Evolutionary conservation across 2,329 filamentous ascomycete genomes (phyloP).

Genomic region (Coniochaeta prunicola): DNA sequence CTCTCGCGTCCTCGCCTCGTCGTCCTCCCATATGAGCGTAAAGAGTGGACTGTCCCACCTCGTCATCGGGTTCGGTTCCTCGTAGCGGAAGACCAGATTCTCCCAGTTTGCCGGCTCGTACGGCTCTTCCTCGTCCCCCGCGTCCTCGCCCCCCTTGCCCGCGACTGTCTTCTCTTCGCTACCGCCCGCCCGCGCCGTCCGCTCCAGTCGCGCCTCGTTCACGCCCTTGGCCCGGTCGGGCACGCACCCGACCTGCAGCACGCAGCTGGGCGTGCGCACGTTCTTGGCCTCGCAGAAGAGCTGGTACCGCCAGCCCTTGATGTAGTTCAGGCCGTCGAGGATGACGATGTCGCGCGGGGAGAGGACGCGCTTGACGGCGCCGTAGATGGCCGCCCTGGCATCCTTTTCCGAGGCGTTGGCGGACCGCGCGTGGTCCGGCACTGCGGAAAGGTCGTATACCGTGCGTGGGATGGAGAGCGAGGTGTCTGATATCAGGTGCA

Average conservation of each 20-base stretch:
- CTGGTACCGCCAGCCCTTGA: constrained; percentile 86
- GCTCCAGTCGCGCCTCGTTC: constrained; percentile 52
- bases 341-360: constrained; percentile 69
- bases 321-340: constrained; percentile 77
- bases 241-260: constrained; percentile 58
- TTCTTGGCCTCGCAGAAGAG: constrained; percentile 81
- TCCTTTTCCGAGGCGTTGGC: constrained; percentile 75
- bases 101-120: constrained; percentile 61
- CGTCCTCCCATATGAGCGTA: constrained; percentile 70
- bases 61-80: constrained; percentile 80
- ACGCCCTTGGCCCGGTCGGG: constrained; percentile 44
- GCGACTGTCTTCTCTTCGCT: constrained; percentile 14
- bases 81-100: constrained; percentile 73
- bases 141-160: constrained; percentile 14
- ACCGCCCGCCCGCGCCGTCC: constrained; percentile 18
- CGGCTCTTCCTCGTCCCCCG: constrained; percentile 34
- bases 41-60: constrained; percentile 82
- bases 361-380: constrained; percentile 69
- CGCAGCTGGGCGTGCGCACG: constrained; percentile 64
- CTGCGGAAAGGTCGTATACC: constrained; percentile 61
- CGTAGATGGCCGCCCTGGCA: constrained; percentile 68
- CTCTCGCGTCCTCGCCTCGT: constrained; percentile 44
- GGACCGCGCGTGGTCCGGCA: constrained; percentile 55
- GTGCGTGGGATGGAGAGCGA: constrained; percentile 60
- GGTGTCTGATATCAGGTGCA: constrained; percentile 70